Conservation (phyloP, 2,329 filamentous ascomycete species). For the Lecanoromycetidae sp. region DNA sequence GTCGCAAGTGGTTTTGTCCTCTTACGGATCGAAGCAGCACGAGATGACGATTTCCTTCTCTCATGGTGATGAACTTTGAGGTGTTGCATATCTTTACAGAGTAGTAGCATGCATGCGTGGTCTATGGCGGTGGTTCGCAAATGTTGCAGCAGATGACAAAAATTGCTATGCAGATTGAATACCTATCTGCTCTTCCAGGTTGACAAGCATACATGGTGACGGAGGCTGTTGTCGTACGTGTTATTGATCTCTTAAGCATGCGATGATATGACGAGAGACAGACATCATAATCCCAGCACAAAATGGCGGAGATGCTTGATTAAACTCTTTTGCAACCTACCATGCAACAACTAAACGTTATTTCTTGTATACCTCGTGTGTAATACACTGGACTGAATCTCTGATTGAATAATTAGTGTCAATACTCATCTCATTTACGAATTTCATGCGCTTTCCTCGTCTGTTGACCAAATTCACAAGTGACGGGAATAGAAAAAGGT, state of each 20-base stretch:
- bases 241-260: not conserved
- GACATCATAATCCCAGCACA: too few species aligned
- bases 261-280: not conserved
- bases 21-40: constrained; percentile 9
- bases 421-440: not conserved
- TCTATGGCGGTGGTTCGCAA: not conserved
- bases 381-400: not conserved
- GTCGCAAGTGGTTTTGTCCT: constrained; percentile 6
- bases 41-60: constrained; percentile 12
- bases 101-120: constrained; percentile 3
- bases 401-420: not conserved
- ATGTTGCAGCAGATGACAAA: constrained; percentile 3
- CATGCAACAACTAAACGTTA: not conserved
- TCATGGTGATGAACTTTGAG: not conserved
- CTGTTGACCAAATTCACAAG: not conserved
- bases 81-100: not conserved
- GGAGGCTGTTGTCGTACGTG: constrained; percentile 2
- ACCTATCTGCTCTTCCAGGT: not conserved
- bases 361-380: not conserved
- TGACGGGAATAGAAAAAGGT: not conserved
- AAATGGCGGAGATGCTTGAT: too few species aligned
- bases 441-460: not conserved
- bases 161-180: not conserved
- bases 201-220: not conserved
- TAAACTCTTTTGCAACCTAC: not conserved